Evolutionary conservation across 441 rosid species (phyloP), one percentile per base, ranked within the genome.

Genomic region (Hypseocharis bilobata): DNA sequence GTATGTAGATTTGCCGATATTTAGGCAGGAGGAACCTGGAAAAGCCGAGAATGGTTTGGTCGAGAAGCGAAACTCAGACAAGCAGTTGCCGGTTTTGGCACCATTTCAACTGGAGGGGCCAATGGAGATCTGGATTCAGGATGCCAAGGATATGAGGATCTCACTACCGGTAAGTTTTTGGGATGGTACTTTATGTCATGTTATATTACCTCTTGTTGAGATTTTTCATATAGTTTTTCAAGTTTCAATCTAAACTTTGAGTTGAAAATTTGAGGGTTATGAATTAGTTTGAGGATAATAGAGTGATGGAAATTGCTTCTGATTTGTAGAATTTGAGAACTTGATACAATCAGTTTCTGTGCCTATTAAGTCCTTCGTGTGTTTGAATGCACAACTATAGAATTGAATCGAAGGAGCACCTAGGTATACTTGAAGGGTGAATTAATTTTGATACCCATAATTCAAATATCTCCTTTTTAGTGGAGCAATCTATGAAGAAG

Each of bases 101-200:
- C 96, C 96, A 3, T 92, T 92, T 63, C 98, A 89, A 78, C 83
- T 92, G 62, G 93, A 95, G 52, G 98, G 96, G 8, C 98, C 98
- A 0, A 86, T 92, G 90, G 96, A 89, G 76, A 68, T 92, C 36
- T 92, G 98, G 98, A 83, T 92, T 69, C 96, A 85, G 74, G 96
- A 92, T 72, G 98, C 96, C 20, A 80, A 85, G 52, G 78, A 88
- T 74, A 83, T 92, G 87, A 85, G 98, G 11, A 68, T 92, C 52
- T 88, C 93, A 0, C 74, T 92, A 51, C 96, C 98, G 1, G 96
- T 86, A 74, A 64, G 81, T 49, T 4, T 7, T 62, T 19, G 27
- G 23, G 16, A 10, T 4, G n/a, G 11, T 8, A 65, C 1, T 51
- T 36, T 11, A 10, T 32, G 0, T 32, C 17, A 13, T 6, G 26